These are phyloP conservation scores for Exserohilum rostratum DNA, from an alignment of 2,329 filamentous ascomycete genomes.

Conservation along the genomic window DNA sequence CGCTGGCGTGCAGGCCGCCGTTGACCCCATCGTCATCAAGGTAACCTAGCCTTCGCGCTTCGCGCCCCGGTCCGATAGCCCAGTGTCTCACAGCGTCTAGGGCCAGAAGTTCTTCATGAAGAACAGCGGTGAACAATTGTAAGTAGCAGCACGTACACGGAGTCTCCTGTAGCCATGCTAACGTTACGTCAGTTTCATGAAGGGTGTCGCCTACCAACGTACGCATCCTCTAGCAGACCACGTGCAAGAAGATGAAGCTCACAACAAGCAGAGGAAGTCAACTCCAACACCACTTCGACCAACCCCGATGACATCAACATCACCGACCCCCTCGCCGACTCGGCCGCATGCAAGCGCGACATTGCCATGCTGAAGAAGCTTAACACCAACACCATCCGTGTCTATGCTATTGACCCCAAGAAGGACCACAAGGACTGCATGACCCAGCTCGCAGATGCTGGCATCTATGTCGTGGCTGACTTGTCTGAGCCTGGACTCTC, in stretches of 20 bases:
- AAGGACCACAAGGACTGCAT: slow-evolving; percentile 84
- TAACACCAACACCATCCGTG: slow-evolving; percentile 85
- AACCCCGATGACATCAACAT: slow-evolving; percentile 61
- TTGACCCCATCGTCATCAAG: slow-evolving; percentile 74
- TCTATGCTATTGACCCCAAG: slow-evolving; percentile 87
- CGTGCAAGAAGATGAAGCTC: slow-evolving; percentile 8
- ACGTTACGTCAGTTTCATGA: slow-evolving; percentile 69
- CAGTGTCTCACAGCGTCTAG: slow-evolving; percentile 48
- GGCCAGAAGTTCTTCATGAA: slow-evolving; percentile 90
- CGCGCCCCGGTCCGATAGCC: slow-evolving; percentile 2
- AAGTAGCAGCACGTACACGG: slow-evolving; percentile 15
- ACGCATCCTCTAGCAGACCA: slow-evolving; percentile 15
- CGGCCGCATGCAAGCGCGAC: slow-evolving; percentile 77
- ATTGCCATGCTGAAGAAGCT: slow-evolving; percentile 79
- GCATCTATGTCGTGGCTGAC: slow-evolving; percentile 96
- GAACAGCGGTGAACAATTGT: slow-evolving; percentile 75
- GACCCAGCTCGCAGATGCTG: slow-evolving; percentile 77
- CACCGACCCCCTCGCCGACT: slow-evolving; percentile 81
- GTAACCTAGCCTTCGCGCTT: slow-evolving; percentile 51
- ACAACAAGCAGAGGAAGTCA: slow-evolving; percentile 61
- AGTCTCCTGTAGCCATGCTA: slow-evolving; percentile 15
- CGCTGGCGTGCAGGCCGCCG: slow-evolving; percentile 59
- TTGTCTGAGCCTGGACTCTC: slow-evolving; percentile 80
- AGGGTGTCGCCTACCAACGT: slow-evolving; percentile 91
- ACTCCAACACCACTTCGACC: slow-evolving; percentile 59